phyloP scores from a whole-genome alignment of 2,329 filamentous ascomycete species.

The Neurospora crassa region DNA sequence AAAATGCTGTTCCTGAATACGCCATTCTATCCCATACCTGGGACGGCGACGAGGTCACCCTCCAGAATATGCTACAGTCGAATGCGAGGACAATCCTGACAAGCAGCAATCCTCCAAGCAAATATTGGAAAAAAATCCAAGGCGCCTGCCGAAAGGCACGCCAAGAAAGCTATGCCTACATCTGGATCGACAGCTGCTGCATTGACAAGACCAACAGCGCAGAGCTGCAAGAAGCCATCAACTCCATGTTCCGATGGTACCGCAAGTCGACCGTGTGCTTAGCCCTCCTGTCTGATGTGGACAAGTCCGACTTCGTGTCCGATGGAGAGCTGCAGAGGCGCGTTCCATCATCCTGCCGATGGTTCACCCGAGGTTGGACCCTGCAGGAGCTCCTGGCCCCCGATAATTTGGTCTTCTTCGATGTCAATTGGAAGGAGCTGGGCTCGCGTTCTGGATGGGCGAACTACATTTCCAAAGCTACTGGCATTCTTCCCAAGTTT shows the following conservation, averaged over 20 bases:
- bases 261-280: constrained; percentile 14
- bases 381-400: constrained; percentile 55
- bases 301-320: neutral
- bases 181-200: constrained; percentile 21
- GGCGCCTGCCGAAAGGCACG: neutral
- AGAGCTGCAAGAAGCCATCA: constrained; percentile 18
- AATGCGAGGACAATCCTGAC: neutral
- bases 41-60: constrained; percentile 8
- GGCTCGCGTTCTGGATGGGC: neutral
- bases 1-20: neutral
- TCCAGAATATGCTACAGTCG: neutral
- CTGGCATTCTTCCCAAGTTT: neutral
- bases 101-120: neutral
- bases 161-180: constrained; percentile 9
- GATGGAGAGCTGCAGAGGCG: fast-evolving
- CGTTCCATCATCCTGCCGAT: constrained; percentile 22
- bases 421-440: constrained; percentile 15
- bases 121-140: constrained; percentile 1
- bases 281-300: constrained; percentile 15
- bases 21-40: constrained; percentile 14
- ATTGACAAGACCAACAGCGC: constrained; percentile 19
- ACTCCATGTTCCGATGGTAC: constrained; percentile 20
- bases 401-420: constrained; percentile 21
- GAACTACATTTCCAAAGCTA: neutral
- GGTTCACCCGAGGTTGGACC: constrained; percentile 28